These are phyloP conservation scores for Jamesozyma jinghongensis DNA, from an alignment of 805 yeast genomes.

Conservation along the genomic window DNA sequence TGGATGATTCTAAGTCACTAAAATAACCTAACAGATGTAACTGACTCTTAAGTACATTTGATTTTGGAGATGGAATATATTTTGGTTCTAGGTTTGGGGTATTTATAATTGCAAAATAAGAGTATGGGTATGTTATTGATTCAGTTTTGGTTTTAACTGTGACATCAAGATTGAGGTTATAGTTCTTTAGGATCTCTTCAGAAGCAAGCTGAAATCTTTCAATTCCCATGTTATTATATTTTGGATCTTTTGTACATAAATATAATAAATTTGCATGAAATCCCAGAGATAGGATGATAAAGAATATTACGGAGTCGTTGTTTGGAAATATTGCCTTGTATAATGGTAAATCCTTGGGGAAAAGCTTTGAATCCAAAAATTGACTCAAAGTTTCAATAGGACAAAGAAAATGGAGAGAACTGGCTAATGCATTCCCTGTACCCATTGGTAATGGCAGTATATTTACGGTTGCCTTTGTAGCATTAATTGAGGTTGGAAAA, in stretches of 20 bases:
- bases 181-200: conserved; percentile 36
- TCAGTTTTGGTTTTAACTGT: conserved; percentile 5
- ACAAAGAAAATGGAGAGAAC: conserved; percentile 41
- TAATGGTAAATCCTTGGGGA: conserved; percentile 22
- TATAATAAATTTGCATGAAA: conserved; percentile 82
- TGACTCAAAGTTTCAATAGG: conserved; percentile 31
- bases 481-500: conserved; percentile 12
- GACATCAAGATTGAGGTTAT: conserved; percentile 19
- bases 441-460: conserved; percentile 57
- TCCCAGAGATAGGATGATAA: conserved; percentile 75
- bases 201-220: conserved; percentile 70
- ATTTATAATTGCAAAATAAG: conserved; percentile 25
- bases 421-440: conserved; percentile 75
- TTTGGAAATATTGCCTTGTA: conserved; percentile 29
- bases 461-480: conserved; percentile 6
- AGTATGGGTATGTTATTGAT: conserved; percentile 6
- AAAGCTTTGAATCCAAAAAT: conserved; percentile 22
- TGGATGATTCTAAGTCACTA: conserved; percentile 6
- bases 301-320: conserved; percentile 25
- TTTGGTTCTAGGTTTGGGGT: conserved; percentile 23
- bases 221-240: conserved; percentile 52
- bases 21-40: conserved; percentile 22
- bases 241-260: conserved; percentile 56
- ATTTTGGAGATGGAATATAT: conserved; percentile 26
- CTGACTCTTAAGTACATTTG: conserved; percentile 15